These are phyloP conservation scores for Pseudocercospora fuligena DNA, from an alignment of 2,329 filamentous ascomycete genomes.

Conservation along the genomic window DNA sequence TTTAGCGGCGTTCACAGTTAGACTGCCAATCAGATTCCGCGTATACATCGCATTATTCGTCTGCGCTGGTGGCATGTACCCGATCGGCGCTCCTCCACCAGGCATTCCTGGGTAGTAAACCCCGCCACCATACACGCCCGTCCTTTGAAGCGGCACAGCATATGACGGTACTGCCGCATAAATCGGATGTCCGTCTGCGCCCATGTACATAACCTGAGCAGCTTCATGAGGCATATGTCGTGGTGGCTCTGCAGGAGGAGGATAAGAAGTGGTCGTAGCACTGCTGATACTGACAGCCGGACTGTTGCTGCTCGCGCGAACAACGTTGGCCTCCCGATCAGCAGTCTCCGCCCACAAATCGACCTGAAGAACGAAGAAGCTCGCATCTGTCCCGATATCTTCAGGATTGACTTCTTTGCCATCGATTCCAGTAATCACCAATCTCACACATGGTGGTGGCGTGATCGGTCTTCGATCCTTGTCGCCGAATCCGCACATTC, in stretches of 20 bases:
- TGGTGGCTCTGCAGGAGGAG: conserved; percentile 53
- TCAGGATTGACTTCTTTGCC: conserved; percentile 81
- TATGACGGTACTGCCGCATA: conserved; percentile 30
- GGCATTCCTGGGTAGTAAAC: conserved; percentile 28
- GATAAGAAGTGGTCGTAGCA: conserved; percentile 78
- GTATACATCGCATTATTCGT: conserved; percentile 83
- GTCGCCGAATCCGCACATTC: conserved; percentile 99
- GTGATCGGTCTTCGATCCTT: conserved; percentile 98
- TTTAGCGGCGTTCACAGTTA: conserved; percentile 85
- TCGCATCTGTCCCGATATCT: conserved; percentile 65
- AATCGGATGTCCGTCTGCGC: conserved; percentile 28
- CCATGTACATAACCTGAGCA: conserved; percentile 26
- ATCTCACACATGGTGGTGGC: conserved; percentile 86
- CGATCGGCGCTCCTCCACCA: conserved; percentile 19
- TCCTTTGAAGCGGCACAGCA: conserved; percentile 22
- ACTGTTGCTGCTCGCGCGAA: conserved; percentile 66
- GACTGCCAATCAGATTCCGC: conserved; percentile 88
- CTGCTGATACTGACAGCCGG: conserved; percentile 76
- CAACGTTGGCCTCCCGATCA: conserved; percentile 68
- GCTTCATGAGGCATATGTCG: conserved; percentile 24
- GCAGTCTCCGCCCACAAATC: conserved; percentile 70
- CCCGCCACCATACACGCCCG: conserved; percentile 23
- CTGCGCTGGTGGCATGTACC: conserved; percentile 40
- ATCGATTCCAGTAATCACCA: conserved; percentile 79
- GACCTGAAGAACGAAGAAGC: conserved; percentile 64